Conservation (phyloP, 108 stramenopile species). For the Cyclotella cryptica region DNA sequence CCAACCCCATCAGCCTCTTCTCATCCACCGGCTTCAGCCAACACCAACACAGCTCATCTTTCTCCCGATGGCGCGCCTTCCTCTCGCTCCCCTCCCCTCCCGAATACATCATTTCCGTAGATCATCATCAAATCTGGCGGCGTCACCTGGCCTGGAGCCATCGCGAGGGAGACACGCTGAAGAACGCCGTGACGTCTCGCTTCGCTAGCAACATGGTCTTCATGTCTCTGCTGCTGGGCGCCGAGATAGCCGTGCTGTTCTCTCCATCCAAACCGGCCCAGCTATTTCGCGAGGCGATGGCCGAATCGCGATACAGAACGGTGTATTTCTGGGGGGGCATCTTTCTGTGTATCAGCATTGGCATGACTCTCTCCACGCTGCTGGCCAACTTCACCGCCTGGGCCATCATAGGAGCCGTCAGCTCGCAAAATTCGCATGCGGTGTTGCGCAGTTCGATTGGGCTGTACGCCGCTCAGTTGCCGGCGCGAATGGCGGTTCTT, state of each 20-base stretch:
- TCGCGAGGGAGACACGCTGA: constrained; percentile 58
- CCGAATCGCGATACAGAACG: constrained; percentile 36
- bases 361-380: constrained; percentile 62
- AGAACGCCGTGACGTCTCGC: constrained; percentile 64
- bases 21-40: constrained; percentile 20
- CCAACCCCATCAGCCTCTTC: not conserved
- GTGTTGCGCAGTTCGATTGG: constrained; percentile 62
- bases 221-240: constrained; percentile 69
- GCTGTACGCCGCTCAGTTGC: constrained; percentile 69
- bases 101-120: constrained; percentile 41
- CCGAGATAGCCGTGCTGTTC: constrained; percentile 64
- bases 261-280: constrained; percentile 54
- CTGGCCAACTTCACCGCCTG: constrained; percentile 64
- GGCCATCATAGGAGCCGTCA: constrained; percentile 48
- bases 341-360: constrained; percentile 58
- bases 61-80: not conserved
- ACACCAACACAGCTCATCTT: not conserved
- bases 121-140: constrained; percentile 34
- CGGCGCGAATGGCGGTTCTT: constrained; percentile 62
- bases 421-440: constrained; percentile 65
- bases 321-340: constrained; percentile 66
- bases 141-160: constrained; percentile 72
- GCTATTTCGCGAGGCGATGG: constrained; percentile 50
- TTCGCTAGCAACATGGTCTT: constrained; percentile 74
- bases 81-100: not conserved